Evolutionary conservation across 2,329 filamentous ascomycete genomes (phyloP), one percentile per base, ranked within the genome.

Genomic region (Tolypocladium amazonense): DNA sequence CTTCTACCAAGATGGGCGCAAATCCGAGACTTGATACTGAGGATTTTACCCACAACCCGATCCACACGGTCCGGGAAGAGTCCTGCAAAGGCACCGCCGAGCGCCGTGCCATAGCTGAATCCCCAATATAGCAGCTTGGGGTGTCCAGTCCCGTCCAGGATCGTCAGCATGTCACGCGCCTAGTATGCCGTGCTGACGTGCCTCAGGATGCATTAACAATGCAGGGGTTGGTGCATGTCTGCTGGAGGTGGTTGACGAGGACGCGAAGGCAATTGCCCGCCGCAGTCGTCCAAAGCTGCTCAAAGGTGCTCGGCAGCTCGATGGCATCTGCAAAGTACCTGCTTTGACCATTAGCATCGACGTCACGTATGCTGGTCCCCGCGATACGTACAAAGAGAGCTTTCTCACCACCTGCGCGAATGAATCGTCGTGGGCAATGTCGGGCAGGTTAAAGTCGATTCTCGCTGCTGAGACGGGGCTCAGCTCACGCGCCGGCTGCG

Each of bases 401-500:
- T 88, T 87, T 74, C 85, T 84, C 59, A 88, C 82, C n/a, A 90
- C 77, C 18, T 79, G 77, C 54, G 84, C 82, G 67, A 90, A 89
- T 27, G 75, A 72, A 66, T 90, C 86, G 30, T 80, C 75, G 18
- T 79, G 73, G 9, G 69, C 71, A 65, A 90, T 87, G 47, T 81
- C 73, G 23, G 86, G 86, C 39, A 87, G 73, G 27, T 72, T 69
- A 47, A 65, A 69, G 56, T 74, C 73, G 62, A 65, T 61, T 52
- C 70, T 68, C 43, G 71, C 61, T 8, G 71, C n/a, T n/a, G n/a
- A 70, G 33, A 74, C 65, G 43, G 74, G 74, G 64, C 73, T 75
- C 41, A 67, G 61, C 54, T 75, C 72, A 27, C 74, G 69, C 25
- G 62, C 64, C 39, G 72, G 62, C 62, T 68, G 65, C 27, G 73